These are phyloP conservation scores for Naegleria gruberi DNA, from an alignment of 208 protist species.

Conservation along the genomic window DNA sequence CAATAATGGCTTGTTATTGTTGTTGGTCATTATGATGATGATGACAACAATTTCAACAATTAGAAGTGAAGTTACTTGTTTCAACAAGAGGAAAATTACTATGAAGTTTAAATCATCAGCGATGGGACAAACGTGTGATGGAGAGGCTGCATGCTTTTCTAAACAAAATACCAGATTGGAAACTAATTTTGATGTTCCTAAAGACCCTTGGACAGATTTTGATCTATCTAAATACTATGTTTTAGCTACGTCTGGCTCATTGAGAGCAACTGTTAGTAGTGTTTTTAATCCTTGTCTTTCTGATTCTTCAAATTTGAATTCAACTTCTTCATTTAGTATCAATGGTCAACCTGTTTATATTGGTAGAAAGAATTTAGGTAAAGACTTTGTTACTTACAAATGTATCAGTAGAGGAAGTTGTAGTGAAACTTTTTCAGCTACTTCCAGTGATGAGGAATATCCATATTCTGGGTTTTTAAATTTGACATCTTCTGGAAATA, in stretches of 20 bases:
- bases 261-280: not conserved
- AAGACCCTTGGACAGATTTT: too few species aligned
- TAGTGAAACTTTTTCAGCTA: not conserved
- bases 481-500: not conserved
- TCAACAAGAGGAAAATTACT: too few species aligned
- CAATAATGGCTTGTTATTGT: too few species aligned
- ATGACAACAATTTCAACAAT: too few species aligned
- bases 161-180: too few species aligned
- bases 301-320: not conserved
- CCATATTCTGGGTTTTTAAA: not conserved
- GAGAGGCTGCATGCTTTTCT: not conserved
- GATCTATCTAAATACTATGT: not conserved
- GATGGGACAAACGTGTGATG: too few species aligned
- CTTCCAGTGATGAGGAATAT: not conserved
- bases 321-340: not conserved
- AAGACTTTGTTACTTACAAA: not conserved
- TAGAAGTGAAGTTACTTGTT: too few species aligned
- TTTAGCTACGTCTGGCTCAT: not conserved
- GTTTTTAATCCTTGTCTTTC: not conserved
- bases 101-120: too few species aligned
- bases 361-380: not conserved
- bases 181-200: too few species aligned
- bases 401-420: not conserved
- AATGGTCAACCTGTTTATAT: not conserved
- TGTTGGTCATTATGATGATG: too few species aligned